Evolutionary conservation across 2,329 filamentous ascomycete genomes (phyloP).

Genomic region (Ascochyta fabae): DNA sequence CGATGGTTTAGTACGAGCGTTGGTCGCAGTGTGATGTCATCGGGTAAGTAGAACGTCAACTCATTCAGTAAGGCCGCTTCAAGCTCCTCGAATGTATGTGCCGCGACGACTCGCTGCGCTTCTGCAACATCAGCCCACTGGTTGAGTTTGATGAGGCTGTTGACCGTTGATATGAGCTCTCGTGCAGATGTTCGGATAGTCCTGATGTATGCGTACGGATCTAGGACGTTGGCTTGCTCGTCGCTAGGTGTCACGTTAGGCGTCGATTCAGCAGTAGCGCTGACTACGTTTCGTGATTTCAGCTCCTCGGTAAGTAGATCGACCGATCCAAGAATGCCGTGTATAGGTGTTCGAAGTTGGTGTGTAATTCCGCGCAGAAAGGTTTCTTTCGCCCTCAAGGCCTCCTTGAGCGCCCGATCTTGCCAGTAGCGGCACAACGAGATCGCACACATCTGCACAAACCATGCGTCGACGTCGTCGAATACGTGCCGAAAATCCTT

Average conservation of each 20-base stretch:
- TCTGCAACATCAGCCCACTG: constrained; percentile 49
- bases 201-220: constrained; percentile 36
- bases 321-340: constrained; percentile 53
- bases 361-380: constrained; percentile 57
- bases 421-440: constrained; percentile 51
- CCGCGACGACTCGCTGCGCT: constrained; percentile 24
- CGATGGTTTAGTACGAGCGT: constrained; percentile 46
- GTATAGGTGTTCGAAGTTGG: constrained; percentile 57
- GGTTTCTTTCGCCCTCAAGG: constrained; percentile 52
- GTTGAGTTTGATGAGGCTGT: constrained; percentile 54
- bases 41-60: constrained; percentile 35
- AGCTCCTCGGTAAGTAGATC: constrained; percentile 55
- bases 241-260: constrained; percentile 20
- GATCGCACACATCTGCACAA: constrained; percentile 51
- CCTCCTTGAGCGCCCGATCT: constrained; percentile 49
- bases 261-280: constrained; percentile 13
- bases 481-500: constrained; percentile 54
- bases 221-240: constrained; percentile 18
- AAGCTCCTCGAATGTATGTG: constrained; percentile 42
- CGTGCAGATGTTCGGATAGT: constrained; percentile 51
- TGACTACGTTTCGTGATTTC: constrained; percentile 28
- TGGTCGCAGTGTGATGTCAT: constrained; percentile 34
- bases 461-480: constrained; percentile 57
- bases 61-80: constrained; percentile 45
- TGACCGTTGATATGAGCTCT: constrained; percentile 55